These are phyloP conservation scores for Penicillium diatomitis DNA, from an alignment of 495 filamentous ascomycete species.

Conservation along the genomic window DNA sequence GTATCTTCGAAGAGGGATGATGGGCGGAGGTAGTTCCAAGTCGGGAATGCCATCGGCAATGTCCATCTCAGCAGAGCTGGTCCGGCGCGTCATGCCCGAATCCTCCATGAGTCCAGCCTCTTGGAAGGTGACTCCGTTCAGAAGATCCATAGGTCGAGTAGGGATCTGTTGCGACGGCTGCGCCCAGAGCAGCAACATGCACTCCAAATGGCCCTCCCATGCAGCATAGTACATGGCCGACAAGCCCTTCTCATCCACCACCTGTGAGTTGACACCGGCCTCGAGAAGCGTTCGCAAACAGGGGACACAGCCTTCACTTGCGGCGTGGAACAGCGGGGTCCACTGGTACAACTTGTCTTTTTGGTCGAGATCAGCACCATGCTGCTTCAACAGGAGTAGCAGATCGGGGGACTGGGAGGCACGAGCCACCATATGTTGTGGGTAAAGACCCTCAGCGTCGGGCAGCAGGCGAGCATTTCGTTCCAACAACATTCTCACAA, in stretches of 20 bases:
- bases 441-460: conserved; percentile 92
- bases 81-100: conserved; percentile 34
- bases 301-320: conserved; percentile 88
- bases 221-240: conserved; percentile 97
- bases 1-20: conserved; percentile 88
- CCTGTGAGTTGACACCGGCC: conserved; percentile 61
- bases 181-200: conserved; percentile 80
- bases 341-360: conserved; percentile 92
- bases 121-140: conserved; percentile 29
- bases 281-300: conserved; percentile 73
- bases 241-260: conserved; percentile 82
- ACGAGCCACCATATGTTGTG: conserved; percentile 93
- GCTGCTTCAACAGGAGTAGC: conserved; percentile 67
- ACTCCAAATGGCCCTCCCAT: conserved; percentile 94
- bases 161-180: conserved; percentile 19
- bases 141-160: conserved; percentile 23
- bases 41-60: conserved; percentile 83
- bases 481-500: conserved; percentile 75
- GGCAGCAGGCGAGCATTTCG: conserved; percentile 68
- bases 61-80: conserved; percentile 55
- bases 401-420: conserved; percentile 74
- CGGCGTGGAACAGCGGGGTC: conserved; percentile 94
- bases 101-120: conserved; percentile 22
- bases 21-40: conserved; percentile 88
- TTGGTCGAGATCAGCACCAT: conserved; percentile 89